Base-by-base conservation (phyloP, 768 basidiomycete genomes). In the Dendrothele bispora region DNA sequence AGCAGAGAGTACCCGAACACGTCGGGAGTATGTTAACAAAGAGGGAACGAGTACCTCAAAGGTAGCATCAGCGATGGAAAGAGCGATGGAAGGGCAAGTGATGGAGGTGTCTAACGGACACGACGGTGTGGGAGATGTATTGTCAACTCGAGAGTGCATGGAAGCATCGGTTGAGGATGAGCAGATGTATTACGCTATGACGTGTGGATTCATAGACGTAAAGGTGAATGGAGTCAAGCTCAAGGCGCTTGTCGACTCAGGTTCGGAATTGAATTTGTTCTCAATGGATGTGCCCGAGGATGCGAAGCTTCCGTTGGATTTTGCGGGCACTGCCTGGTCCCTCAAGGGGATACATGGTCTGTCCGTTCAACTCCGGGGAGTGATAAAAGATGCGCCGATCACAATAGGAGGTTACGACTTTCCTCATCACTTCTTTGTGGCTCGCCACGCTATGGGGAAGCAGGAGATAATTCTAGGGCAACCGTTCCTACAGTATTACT, bases 261-360 rank as follows among this genome's bases (percentile, higher is more conserved):
- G 40, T 11, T 41, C 40, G 8, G 24, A 41, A 18, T 7, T 41
- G 40, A 41, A 41, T 28, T n/a, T 41, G 5, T 26, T 28, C 6
- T 24, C 15, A 21, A n/a, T n/a, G n/a, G n/a, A 30, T 44, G 21
- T 6, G 3, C 4, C 17, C 7, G 24, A 34, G 2, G 37, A 29
- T 11, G 5, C 10, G 25, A 30, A 11, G 45, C 30, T 22, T 17
- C 10, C 89, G 4, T 78, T 98, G 70, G 92, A 97, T 39, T 22
- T 3, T 22, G 61, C 62, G 25, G 61, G 64, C 0, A 24, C 45
- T 2, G 20, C 50, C 0, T 65, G 64, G 64, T 55, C 61, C 0
- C 48, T 65, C 2, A 55, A 54, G 21, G 64, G 62, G 0, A 55
- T 65, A 3, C 51, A 58, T 18, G 54, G 59, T 3, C 25, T 39